Evolutionary conservation across 768 basidiomycete genomes (phyloP).

Genomic region (Tylopilus sp.): DNA sequence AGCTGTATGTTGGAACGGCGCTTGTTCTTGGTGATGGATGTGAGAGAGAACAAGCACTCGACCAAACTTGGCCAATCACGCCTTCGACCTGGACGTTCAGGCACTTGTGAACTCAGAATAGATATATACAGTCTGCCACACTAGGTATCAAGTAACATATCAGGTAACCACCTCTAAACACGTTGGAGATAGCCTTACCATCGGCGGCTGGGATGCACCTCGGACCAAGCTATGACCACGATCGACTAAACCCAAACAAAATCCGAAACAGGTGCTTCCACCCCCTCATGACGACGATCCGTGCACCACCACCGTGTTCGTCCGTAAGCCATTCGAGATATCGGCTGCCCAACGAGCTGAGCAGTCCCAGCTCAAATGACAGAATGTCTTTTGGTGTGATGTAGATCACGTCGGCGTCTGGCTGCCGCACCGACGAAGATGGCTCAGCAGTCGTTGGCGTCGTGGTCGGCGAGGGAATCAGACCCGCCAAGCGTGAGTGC

Average conservation of each 20-base stretch:
- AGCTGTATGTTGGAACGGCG: no score
- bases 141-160: slow-evolving; percentile 2
- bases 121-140: neutral
- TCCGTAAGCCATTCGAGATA: slow-evolving; percentile 77
- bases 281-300: slow-evolving; percentile 40
- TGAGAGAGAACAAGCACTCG: no score
- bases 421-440: neutral
- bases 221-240: no score
- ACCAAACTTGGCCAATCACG: no score
- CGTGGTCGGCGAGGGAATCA: slow-evolving; percentile 21
- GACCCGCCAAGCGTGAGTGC: slow-evolving; percentile 39
- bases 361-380: slow-evolving; percentile 68
- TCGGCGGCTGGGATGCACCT: no score
- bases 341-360: slow-evolving; percentile 63
- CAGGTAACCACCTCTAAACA: neutral
- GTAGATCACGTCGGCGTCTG: slow-evolving; percentile 34
- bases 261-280: slow-evolving; percentile 47
- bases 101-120: neutral
- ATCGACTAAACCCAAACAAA: slow-evolving; percentile 40
- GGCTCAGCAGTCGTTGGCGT: neutral
- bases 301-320: slow-evolving; percentile 53
- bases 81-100: no score
- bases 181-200: no score
- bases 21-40: no score
- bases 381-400: no score